phyloP scores from a whole-genome alignment of 345 rosid genomes.

The Hibiscus mutabilis region DNA sequence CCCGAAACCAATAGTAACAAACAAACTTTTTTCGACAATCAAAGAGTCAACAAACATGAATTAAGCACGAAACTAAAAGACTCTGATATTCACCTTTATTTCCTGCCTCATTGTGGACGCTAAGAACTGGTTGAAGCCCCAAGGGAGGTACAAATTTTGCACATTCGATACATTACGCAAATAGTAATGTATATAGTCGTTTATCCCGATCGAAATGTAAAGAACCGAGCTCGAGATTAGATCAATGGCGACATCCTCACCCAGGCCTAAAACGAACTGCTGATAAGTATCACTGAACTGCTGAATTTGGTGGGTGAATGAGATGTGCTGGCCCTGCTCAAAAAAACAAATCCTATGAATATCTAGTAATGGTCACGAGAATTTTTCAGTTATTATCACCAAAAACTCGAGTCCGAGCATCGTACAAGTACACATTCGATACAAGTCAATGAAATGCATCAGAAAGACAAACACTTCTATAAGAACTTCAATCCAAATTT shows the following conservation, averaged over 20 bases:
- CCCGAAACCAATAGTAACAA: not conserved
- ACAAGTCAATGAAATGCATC: no score
- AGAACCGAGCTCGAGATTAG: constrained; percentile 60
- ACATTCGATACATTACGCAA: constrained; percentile 63
- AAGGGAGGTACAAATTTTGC: constrained; percentile 66
- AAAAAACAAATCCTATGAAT: not conserved
- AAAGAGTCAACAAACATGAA: not conserved
- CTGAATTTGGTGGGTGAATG: constrained; percentile 78
- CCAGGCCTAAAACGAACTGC: constrained; percentile 54
- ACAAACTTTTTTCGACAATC: not conserved
- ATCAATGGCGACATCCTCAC: constrained; percentile 46
- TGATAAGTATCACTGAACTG: constrained; percentile 78
- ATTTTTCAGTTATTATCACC: no score
- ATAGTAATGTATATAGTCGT: constrained; percentile 90
- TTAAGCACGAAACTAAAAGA: not conserved
- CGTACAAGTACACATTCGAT: no score
- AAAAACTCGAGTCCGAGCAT: no score
- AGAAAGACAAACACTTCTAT: not conserved
- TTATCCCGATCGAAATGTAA: constrained; percentile 75
- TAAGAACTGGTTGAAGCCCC: constrained; percentile 81
- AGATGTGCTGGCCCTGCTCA: constrained; percentile 68
- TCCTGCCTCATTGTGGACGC: constrained; percentile 54
- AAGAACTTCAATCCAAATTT: not conserved
- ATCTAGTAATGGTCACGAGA: no score
- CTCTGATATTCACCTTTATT: constrained; percentile 42